These are phyloP conservation scores for Saturnispora serradocipensis DNA, from an alignment of 805 yeast species.

Conservation along the genomic window DNA sequence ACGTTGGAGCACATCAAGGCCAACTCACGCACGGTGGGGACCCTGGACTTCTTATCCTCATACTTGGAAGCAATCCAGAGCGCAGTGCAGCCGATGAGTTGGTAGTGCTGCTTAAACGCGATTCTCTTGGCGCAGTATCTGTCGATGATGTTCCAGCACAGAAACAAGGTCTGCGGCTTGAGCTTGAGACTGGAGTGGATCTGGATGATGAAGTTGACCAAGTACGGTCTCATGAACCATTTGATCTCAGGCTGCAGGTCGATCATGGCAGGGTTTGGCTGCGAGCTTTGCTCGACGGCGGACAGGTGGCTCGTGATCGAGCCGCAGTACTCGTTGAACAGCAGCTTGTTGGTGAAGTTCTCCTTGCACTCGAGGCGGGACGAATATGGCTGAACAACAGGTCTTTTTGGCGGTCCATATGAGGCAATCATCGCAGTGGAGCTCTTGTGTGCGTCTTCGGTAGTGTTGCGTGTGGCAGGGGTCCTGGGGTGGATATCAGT, in stretches of 20 bases:
- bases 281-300: constrained; percentile 30
- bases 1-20: constrained; percentile 50
- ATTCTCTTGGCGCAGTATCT: constrained; percentile 85
- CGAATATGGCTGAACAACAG: constrained; percentile 28
- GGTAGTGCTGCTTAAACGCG: constrained; percentile 78
- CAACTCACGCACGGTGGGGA: constrained; percentile 47
- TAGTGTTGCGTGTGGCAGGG: no score
- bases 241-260: constrained; percentile 83
- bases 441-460: no score
- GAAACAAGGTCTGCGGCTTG: constrained; percentile 59
- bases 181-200: constrained; percentile 48
- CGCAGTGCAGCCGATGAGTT: constrained; percentile 84
- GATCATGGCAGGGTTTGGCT: constrained; percentile 46
- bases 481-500: not conserved
- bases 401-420: constrained; percentile 30
- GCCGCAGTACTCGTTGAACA: constrained; percentile 34
- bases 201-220: constrained; percentile 75
- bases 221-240: constrained; percentile 59
- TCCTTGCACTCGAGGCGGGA: constrained; percentile 39
- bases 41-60: constrained; percentile 51
- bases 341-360: constrained; percentile 34
- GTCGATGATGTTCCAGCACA: constrained; percentile 70
- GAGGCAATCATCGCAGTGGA: not conserved
- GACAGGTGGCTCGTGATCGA: constrained; percentile 34
- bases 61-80: constrained; percentile 87